Evolutionary conservation across 129 eudicot genomes (phyloP).

Genomic region (Rutidosis leptorrhynchoides): DNA sequence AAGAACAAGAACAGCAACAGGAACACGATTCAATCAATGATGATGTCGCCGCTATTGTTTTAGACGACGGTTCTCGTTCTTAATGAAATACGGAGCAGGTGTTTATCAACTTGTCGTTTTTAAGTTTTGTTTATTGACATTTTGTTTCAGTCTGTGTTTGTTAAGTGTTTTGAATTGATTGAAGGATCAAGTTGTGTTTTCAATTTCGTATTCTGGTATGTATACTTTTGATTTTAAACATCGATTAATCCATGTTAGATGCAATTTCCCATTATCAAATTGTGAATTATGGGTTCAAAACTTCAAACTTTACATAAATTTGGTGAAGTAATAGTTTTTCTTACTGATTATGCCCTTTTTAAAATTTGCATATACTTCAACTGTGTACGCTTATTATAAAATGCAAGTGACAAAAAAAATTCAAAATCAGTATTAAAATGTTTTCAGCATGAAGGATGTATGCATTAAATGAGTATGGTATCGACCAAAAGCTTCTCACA

Average conservation of each 20-base stretch:
- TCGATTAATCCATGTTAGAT: no score
- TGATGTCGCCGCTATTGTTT: constrained; percentile 9
- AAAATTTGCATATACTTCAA: no score
- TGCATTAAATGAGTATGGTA: not conserved
- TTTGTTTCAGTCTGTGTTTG: not conserved
- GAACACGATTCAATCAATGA: constrained; percentile 5
- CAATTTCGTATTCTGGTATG: not conserved
- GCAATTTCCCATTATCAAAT: no score
- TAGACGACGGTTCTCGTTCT: constrained; percentile 32
- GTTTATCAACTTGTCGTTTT: not conserved
- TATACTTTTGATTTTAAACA: not conserved
- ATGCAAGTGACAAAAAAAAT: no score
- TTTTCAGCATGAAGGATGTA: no score
- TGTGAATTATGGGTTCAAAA: no score
- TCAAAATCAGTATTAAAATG: no score
- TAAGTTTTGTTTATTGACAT: not conserved
- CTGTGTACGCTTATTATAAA: no score
- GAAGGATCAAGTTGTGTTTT: not conserved
- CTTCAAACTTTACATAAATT: no score
- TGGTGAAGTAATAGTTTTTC: no score
- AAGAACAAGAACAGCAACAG: not conserved
- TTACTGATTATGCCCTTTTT: no score
- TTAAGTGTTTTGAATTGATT: not conserved
- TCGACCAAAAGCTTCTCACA: no score
- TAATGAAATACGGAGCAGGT: not conserved